These are phyloP conservation scores for Ustilago tritici DNA, from an alignment of 1,284 basidiomycete species.

Conservation along the genomic window DNA sequence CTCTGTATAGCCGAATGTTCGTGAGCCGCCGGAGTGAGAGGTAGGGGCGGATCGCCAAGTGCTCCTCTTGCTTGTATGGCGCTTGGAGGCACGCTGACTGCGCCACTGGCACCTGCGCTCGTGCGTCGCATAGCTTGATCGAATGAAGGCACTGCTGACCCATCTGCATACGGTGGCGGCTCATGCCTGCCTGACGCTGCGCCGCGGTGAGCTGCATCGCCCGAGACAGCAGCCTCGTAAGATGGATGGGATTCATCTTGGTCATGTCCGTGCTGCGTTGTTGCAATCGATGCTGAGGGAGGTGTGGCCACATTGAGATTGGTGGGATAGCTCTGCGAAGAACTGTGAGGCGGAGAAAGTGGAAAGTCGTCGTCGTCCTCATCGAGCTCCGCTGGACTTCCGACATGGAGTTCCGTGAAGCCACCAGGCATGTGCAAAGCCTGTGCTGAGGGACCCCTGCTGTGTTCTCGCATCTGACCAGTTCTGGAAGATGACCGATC, in stretches of 20 bases:
- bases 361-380: not conserved
- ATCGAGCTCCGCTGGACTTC: not conserved
- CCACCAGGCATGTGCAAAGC: constrained; percentile 5
- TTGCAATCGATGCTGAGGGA: constrained; percentile 4
- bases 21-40: not conserved
- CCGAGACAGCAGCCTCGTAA: constrained; percentile 35
- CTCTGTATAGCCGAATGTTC: not conserved
- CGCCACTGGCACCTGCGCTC: not conserved
- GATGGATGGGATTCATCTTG: constrained; percentile 21
- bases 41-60: not conserved
- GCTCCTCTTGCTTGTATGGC: not conserved
- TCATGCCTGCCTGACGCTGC: constrained; percentile 12
- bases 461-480: not conserved
- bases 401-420: not conserved
- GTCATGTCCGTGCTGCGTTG: constrained; percentile 6
- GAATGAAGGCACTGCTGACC: constrained; percentile 25
- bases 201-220: not conserved
- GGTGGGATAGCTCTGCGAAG: not conserved
- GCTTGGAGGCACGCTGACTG: constrained; percentile 1
- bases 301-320: constrained; percentile 1
- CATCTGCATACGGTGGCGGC: constrained; percentile 40
- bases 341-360: constrained; percentile 6
- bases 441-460: not conserved
- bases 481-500: constrained; percentile 6
- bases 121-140: constrained; percentile 34